Conservation (phyloP, 2,329 filamentous ascomycete genomes). For the Amylocarpus encephaloides region DNA sequence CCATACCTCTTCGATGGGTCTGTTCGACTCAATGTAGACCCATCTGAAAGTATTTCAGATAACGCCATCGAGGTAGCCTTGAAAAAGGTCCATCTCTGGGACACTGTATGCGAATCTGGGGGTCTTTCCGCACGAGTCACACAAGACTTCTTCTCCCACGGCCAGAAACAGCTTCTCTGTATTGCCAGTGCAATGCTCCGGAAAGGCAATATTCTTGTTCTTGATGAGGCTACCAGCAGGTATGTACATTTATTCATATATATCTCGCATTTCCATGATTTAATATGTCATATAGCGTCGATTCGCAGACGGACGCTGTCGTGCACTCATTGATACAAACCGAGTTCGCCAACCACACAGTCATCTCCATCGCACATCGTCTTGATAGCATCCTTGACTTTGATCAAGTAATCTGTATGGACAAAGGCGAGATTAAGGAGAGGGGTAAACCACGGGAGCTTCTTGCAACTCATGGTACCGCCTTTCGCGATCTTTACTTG, state of each 20-base stretch:
- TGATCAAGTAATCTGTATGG: conserved; percentile 36
- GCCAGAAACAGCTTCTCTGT: conserved; percentile 42
- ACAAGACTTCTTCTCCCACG: conserved; percentile 33
- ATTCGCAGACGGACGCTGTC: conserved; percentile 65
- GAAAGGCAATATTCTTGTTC: conserved; percentile 28
- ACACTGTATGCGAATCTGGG: conserved; percentile 28
- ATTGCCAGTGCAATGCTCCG: conserved; percentile 38
- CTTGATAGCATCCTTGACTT: conserved; percentile 71
- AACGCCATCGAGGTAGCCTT: conserved; percentile 79
- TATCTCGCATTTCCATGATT: not conserved
- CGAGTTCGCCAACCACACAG: conserved; percentile 60
- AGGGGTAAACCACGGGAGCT: not conserved
- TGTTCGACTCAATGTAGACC: conserved; percentile 34
- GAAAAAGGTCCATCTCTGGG: conserved; percentile 57
- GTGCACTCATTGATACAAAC: conserved; percentile 70
- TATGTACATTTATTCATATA: not conserved
- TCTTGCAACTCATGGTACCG: too few relatives aligned
- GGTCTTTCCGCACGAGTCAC: conserved; percentile 12
- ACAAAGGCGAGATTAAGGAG: not conserved
- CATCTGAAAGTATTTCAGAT: conserved; percentile 19
- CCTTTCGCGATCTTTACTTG: too few relatives aligned
- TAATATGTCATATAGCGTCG: conserved; percentile 45
- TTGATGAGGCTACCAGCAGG: conserved; percentile 30
- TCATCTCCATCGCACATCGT: conserved; percentile 68
- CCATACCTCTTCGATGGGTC: conserved; percentile 36